Conservation (phyloP, 257 asterid species). For the Solanum pinnatisectum region DNA sequence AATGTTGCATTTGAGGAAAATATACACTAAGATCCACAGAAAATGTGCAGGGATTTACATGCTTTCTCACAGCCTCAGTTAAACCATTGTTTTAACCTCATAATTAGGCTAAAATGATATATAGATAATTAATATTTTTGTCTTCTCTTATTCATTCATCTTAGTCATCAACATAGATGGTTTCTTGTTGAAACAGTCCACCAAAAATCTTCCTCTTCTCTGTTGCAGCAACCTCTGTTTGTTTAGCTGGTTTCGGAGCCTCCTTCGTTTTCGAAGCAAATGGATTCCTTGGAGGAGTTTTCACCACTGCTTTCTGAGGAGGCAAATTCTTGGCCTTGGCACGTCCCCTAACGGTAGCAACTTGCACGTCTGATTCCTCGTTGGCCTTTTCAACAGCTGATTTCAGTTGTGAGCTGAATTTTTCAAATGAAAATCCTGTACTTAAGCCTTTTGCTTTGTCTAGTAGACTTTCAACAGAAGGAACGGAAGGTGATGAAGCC, state of each 20-base stretch:
- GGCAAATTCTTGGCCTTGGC: slow-evolving; percentile 77
- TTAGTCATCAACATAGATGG: slow-evolving; percentile 82
- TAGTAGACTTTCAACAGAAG: slow-evolving; percentile 46
- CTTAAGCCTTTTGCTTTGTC: slow-evolving; percentile 55
- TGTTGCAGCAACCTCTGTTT: slow-evolving; percentile 32
- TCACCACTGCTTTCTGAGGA: slow-evolving; percentile 59
- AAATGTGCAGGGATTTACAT: slow-evolving; percentile 1
- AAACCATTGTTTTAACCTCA: neutral
- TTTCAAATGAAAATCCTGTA: slow-evolving; percentile 44
- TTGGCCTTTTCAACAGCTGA: slow-evolving; percentile 33
- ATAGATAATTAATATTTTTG: neutral
- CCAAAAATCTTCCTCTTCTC: slow-evolving; percentile 80
- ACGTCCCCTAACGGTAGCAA: slow-evolving; percentile 78
- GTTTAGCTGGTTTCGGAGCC: slow-evolving; percentile 33
- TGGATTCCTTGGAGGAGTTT: slow-evolving; percentile 21
- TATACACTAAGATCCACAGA: neutral
- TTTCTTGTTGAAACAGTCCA: slow-evolving; percentile 85
- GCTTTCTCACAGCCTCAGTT: slow-evolving; percentile 3
- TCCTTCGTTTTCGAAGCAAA: slow-evolving; percentile 25
- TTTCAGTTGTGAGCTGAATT: slow-evolving; percentile 42
- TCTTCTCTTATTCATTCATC: neutral
- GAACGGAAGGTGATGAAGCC: slow-evolving; percentile 42
- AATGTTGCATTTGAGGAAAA: neutral
- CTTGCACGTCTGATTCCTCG: slow-evolving; percentile 49
- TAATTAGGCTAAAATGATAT: neutral